phyloP scores from a whole-genome alignment of 2,329 filamentous ascomycete species.

The Talaromyces verruculosus region DNA sequence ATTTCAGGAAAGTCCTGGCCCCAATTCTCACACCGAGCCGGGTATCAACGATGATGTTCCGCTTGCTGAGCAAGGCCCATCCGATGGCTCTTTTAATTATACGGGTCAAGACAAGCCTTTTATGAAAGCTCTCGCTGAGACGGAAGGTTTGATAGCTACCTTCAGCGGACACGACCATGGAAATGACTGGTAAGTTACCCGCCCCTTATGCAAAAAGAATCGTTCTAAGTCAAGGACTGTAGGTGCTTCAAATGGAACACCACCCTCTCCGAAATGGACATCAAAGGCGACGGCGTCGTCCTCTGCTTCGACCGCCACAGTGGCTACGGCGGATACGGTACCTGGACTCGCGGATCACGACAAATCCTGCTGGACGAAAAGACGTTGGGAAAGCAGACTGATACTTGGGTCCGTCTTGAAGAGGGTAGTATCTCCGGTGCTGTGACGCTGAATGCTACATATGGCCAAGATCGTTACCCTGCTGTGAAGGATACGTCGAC shows the following conservation, averaged over 20 bases:
- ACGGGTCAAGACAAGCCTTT: conserved; percentile 58
- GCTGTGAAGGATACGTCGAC: conserved; percentile 3
- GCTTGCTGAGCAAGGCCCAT: conserved; percentile 19
- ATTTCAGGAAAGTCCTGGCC: conserved; percentile 44
- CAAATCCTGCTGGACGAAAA: conserved; percentile 54
- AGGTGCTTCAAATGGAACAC: conserved; percentile 45
- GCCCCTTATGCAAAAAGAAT: background rate
- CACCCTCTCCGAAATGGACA: conserved; percentile 30
- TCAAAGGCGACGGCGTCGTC: conserved; percentile 46
- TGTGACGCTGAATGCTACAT: conserved; percentile 61
- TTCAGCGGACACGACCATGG: conserved; percentile 69
- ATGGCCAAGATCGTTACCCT: conserved; percentile 56
- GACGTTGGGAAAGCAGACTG: conserved; percentile 44
- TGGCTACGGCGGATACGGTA: conserved; percentile 69
- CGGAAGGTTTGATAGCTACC: conserved; percentile 56
- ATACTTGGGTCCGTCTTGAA: conserved; percentile 64
- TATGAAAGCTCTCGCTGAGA: conserved; percentile 60
- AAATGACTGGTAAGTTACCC: conserved; percentile 57
- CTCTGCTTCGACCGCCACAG: conserved; percentile 65
- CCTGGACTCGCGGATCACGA: conserved; percentile 61
- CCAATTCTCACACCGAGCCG: conserved; percentile 46
- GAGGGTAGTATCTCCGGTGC: conserved; percentile 53
- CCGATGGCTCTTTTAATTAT: conserved; percentile 29
- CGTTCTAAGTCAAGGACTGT: background rate
- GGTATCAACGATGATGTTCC: conserved; percentile 51